Percentiles rank a stretch among this genome's conserved stretches.
Evolutionary conservation across 2,329 filamentous ascomycete genomes (phyloP).

Genomic region (Septoria petroselini): DNA sequence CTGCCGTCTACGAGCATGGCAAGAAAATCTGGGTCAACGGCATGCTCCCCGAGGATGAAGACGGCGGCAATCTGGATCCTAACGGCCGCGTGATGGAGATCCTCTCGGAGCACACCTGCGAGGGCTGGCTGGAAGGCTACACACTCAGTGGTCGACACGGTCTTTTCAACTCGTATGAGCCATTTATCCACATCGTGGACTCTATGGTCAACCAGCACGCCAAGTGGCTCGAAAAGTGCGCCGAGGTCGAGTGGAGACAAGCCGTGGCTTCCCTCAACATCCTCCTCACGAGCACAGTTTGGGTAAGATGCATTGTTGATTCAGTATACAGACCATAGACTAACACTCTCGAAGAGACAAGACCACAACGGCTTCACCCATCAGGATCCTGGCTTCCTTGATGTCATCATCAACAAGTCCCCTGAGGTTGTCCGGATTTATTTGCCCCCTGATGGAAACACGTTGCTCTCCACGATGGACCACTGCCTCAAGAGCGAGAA

Average conservation of each 20-base stretch:
- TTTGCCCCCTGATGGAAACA: slow-evolving; percentile 76
- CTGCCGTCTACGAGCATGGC: slow-evolving; percentile 65
- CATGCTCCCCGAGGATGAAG: slow-evolving; percentile 70
- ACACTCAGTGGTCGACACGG: slow-evolving; percentile 71
- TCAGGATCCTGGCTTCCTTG: slow-evolving; percentile 76
- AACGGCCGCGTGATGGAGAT: slow-evolving; percentile 78
- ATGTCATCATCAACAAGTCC: slow-evolving; percentile 75
- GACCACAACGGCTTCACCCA: slow-evolving; percentile 83
- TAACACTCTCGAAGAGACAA: too few relatives aligned
- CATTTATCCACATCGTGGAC: slow-evolving; percentile 79
- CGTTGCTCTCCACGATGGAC: slow-evolving; percentile 69
- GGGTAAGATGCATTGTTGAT: too few relatives aligned
- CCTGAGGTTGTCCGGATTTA: slow-evolving; percentile 79
- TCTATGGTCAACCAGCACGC: slow-evolving; percentile 85
- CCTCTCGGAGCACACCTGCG: slow-evolving; percentile 74
- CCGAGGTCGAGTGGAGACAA: slow-evolving; percentile 74
- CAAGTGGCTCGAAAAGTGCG: slow-evolving; percentile 79
- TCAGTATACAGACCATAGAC: too few relatives aligned
- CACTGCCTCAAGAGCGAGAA: slow-evolving; percentile 71
- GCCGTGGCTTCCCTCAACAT: slow-evolving; percentile 76
- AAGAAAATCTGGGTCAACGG: slow-evolving; percentile 81
- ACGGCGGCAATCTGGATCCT: slow-evolving; percentile 69
- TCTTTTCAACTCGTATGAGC: slow-evolving; percentile 76
- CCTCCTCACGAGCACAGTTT: slow-evolving; percentile 72
- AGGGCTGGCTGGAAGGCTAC: slow-evolving; percentile 80